These are phyloP conservation scores for Syncephalastrum racemosum DNA, from an alignment of 371 early-diverging fungal species.

Conservation along the genomic window DNA sequence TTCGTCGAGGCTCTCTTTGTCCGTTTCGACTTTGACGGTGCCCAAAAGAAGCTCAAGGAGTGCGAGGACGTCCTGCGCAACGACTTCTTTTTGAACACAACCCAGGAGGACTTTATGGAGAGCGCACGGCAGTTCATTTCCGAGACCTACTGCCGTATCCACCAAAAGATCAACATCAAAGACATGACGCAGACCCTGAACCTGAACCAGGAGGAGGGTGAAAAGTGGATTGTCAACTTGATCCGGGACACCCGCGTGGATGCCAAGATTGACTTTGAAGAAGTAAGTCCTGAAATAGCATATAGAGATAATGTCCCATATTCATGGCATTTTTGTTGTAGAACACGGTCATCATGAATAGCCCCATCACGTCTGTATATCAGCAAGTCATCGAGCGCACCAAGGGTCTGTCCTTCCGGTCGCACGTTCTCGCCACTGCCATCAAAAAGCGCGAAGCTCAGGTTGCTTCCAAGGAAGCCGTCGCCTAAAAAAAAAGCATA, in stretches of 20 bases:
- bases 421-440: constrained; percentile 83
- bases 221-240: constrained; percentile 96
- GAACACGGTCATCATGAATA: constrained; percentile 93
- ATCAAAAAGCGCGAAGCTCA: constrained; percentile 85
- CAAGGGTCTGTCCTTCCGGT: constrained; percentile 84
- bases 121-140: constrained; percentile 91
- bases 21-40: constrained; percentile 92
- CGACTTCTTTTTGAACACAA: constrained; percentile 87
- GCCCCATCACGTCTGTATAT: constrained; percentile 80
- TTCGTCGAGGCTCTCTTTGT: constrained; percentile 89
- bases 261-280: constrained; percentile 94
- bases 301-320: neutral
- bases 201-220: constrained; percentile 87
- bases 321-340: constrained; percentile 15
- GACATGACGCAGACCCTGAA: constrained; percentile 82
- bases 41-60: constrained; percentile 83
- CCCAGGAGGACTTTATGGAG: constrained; percentile 89
- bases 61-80: constrained; percentile 83
- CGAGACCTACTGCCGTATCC: constrained; percentile 94
- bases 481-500: constrained; percentile 11
- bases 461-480: constrained; percentile 25
- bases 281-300: constrained; percentile 36
- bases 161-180: constrained; percentile 89
- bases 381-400: constrained; percentile 95
- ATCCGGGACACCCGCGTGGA: constrained; percentile 94